These are phyloP conservation scores for Botrytis porri DNA, from an alignment of 2,329 filamentous ascomycete genomes.

Conservation along the genomic window DNA sequence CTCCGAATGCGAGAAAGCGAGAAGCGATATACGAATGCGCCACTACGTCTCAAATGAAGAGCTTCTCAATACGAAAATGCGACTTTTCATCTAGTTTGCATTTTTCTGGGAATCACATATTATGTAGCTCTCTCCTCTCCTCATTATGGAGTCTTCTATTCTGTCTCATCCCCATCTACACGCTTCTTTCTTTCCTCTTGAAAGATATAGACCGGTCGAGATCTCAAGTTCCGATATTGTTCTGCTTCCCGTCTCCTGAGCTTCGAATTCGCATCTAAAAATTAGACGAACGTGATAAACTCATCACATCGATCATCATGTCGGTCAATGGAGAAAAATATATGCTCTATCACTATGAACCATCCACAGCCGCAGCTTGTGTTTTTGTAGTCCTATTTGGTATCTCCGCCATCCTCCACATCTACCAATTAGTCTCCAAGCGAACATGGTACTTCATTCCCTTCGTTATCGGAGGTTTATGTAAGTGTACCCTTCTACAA, in stretches of 20 bases:
- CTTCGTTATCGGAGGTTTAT: slow-evolving; percentile 33
- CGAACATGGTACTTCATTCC: slow-evolving; percentile 36
- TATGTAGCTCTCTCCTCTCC: background rate
- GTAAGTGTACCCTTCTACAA: background rate
- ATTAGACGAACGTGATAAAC: background rate
- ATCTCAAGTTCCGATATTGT: background rate
- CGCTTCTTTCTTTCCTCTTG: background rate
- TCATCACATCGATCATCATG: background rate
- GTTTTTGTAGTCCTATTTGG: slow-evolving; percentile 25
- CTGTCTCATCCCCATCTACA: background rate
- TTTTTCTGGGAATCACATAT: background rate
- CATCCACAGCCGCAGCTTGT: slow-evolving; percentile 23
- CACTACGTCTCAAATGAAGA: background rate
- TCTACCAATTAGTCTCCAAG: slow-evolving; percentile 23
- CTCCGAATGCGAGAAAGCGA: background rate
- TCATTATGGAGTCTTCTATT: background rate
- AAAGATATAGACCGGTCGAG: background rate
- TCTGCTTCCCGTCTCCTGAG: background rate
- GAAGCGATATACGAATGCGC: background rate
- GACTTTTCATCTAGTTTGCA: background rate
- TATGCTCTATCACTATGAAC: slow-evolving; percentile 25
- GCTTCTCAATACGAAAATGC: background rate
- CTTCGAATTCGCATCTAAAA: background rate
- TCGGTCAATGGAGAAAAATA: background rate
- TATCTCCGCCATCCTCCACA: slow-evolving; percentile 21